Evolutionary conservation across 2,329 filamentous ascomycete genomes (phyloP).

Genomic region (Akanthomyces uredinophilus): DNA sequence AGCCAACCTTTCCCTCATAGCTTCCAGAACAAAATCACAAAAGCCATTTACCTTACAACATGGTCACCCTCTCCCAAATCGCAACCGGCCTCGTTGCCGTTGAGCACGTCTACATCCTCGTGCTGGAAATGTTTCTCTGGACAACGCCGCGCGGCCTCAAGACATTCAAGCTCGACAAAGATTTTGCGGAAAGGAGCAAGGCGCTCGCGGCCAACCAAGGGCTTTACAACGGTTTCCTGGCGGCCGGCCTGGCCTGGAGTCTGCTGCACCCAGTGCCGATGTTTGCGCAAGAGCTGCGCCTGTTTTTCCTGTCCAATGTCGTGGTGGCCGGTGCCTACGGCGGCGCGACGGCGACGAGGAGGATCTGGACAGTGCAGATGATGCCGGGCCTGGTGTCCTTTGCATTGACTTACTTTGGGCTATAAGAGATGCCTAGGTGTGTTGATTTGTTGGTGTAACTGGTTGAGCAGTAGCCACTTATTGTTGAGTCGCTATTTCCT

Average conservation of each 20-base stretch:
- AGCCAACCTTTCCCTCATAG: neutral
- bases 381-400: conserved; percentile 29
- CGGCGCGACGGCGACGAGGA: conserved; percentile 34
- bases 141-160: conserved; percentile 40
- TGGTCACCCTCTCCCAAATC: conserved; percentile 30
- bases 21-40: neutral
- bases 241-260: conserved; percentile 43
- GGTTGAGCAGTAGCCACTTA: too few species aligned
- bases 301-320: conserved; percentile 46
- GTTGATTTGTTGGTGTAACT: neutral
- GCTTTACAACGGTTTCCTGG: conserved; percentile 49
- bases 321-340: conserved; percentile 41
- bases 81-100: conserved; percentile 35
- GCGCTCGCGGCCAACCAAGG: conserved; percentile 46
- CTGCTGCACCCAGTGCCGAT: conserved; percentile 39
- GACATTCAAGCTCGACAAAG: conserved; percentile 38
- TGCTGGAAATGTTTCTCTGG: conserved; percentile 48
- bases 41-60: conserved; percentile 16
- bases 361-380: conserved; percentile 41
- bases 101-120: conserved; percentile 44
- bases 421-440: conserved; percentile 13
- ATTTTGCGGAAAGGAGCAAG: conserved; percentile 41
- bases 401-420: conserved; percentile 21
- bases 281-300: conserved; percentile 37
- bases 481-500: neutral